phyloP scores from a whole-genome alignment of 805 yeast species.

The Yamadazyma nakazawae region DNA sequence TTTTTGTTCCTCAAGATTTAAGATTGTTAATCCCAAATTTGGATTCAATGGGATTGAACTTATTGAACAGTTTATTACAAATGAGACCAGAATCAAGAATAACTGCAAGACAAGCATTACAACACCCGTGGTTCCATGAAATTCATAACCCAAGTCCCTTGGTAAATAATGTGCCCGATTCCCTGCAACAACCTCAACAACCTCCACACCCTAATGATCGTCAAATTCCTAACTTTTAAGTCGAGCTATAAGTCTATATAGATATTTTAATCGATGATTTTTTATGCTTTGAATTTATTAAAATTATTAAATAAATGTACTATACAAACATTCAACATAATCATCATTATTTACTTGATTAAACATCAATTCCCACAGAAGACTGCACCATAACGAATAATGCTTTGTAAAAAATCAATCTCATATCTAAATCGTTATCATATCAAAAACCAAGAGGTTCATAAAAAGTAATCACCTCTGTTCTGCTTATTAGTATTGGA shows the following conservation, averaged over 20 bases:
- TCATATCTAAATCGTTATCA: constrained; percentile 6
- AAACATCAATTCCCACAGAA: neutral
- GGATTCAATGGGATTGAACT: constrained; percentile 66
- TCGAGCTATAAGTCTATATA: neutral
- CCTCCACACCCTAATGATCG: constrained; percentile 20
- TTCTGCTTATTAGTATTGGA: constrained; percentile 39
- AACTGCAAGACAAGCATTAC: constrained; percentile 58
- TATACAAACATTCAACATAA: constrained; percentile 11
- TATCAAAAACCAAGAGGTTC: neutral
- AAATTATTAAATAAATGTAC: constrained; percentile 12
- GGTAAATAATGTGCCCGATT: constrained; percentile 26
- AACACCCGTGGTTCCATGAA: constrained; percentile 82
- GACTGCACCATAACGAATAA: neutral
- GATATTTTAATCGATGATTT: neutral
- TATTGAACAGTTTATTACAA: constrained; percentile 56
- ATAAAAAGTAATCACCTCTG: constrained; percentile 44
- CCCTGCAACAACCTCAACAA: constrained; percentile 15
- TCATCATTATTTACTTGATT: constrained; percentile 1
- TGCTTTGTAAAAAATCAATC: neutral
- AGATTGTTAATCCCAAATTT: constrained; percentile 63
- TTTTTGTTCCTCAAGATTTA: constrained; percentile 86
- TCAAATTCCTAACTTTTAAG: constrained; percentile 14
- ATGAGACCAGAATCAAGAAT: constrained; percentile 62
- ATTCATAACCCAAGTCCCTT: constrained; percentile 44
- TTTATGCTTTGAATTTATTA: constrained; percentile 6